These are phyloP conservation scores for Metschnikowia cubensis DNA, from an alignment of 805 yeast genomes.

Conservation along the genomic window DNA sequence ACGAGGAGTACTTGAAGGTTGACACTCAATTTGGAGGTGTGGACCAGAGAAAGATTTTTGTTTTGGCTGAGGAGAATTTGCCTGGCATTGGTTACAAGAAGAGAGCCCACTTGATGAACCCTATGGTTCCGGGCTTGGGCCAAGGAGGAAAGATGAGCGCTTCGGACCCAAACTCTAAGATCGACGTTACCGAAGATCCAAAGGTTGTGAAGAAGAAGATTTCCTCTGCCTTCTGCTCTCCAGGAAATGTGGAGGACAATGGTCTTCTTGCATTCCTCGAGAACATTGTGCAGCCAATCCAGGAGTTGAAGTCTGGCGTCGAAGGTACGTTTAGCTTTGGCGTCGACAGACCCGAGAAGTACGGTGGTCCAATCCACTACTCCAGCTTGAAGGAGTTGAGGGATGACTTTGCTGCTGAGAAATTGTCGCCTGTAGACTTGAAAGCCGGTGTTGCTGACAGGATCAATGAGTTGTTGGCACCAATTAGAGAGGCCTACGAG, in stretches of 20 bases:
- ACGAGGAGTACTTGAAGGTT: constrained; percentile 81
- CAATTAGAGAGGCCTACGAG: constrained; percentile 69
- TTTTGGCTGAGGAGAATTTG: constrained; percentile 91
- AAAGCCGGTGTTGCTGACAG: constrained; percentile 88
- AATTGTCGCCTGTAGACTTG: constrained; percentile 88
- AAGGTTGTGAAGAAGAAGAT: constrained; percentile 86
- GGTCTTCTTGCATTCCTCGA: constrained; percentile 86
- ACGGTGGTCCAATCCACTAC: constrained; percentile 89
- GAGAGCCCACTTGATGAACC: constrained; percentile 98
- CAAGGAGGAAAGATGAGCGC: constrained; percentile 99
- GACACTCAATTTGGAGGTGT: constrained; percentile 99
- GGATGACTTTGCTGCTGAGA: constrained; percentile 65
- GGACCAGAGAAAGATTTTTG: constrained; percentile 97
- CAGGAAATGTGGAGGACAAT: constrained; percentile 85
- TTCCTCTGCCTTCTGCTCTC: constrained; percentile 89
- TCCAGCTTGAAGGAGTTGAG: constrained; percentile 63
- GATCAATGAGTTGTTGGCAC: constrained; percentile 75
- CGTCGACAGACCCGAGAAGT: constrained; percentile 91
- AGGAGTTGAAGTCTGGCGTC: constrained; percentile 63
- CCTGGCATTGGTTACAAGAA: constrained; percentile 87
- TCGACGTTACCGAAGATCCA: constrained; percentile 88
- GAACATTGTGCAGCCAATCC: constrained; percentile 80
- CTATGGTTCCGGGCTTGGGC: constrained; percentile 95
- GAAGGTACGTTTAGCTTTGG: constrained; percentile 56
- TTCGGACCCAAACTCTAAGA: constrained; percentile 96